Evolutionary conservation across 345 rosid genomes (phyloP), one percentile per base, ranked within the genome.

Genomic region (Microcos paniculata): DNA sequence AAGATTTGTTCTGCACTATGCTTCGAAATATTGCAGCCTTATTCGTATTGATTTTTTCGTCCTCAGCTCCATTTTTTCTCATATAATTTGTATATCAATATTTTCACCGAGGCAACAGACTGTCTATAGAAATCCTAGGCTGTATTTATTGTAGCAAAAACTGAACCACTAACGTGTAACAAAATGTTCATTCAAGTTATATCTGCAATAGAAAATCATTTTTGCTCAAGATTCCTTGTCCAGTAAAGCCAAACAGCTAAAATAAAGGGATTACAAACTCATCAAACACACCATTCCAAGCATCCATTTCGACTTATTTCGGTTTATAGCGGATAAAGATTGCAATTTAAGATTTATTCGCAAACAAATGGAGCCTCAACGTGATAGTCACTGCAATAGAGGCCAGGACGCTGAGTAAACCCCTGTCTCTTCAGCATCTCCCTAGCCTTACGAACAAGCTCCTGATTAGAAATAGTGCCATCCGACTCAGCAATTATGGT

Each of bases 371-470:
- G 75, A 59, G 85, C 83, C 53, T 88, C 80, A 24, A 85, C 84
- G 68, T 85, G 88, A 69, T 81, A n/a, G 80, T 92, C 96, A 57
- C 90, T 65, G 85, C 99, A 96, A 77, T 93, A 96, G 74, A 93
- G 94, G 52, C 99, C 99, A 43, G 99, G 99, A 48, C 80, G 89
- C 92, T 96, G 99, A 42, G 88, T 83, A 88, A 93, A 96, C 8
- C 99, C 99, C 81, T 88, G 94, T 71, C 69, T 84, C 88, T 87
- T 67, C 74, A 96, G 82, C 75, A 84, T 69, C 81, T 85, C 24
- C 87, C 99, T 91, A 0, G 98, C 92, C 63, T 79, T 84, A 19
- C 49, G 2, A 58, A 96, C 99, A 23, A 96, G 87, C 55, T 93
- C 90, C 38, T 72, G 73, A 66, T 93, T 89, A 15, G 92, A 67